Conservation (phyloP, 352 stramenopile species). For the Globisporangium emineosum region DNA sequence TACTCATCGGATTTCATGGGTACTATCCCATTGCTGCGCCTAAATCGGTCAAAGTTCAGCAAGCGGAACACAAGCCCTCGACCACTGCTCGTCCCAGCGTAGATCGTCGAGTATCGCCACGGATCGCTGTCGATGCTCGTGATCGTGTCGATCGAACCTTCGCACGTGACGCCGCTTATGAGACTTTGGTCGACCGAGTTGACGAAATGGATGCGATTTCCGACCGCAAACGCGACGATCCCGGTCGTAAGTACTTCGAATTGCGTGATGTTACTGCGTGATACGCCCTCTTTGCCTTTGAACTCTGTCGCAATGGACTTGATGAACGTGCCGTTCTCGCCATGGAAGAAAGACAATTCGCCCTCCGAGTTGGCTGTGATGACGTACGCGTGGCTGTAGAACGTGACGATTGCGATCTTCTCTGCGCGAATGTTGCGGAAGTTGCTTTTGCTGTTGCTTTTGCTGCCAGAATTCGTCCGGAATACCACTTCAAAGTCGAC, state of each 20-base stretch:
- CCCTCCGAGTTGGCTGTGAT: not conserved
- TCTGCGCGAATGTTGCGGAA: not conserved
- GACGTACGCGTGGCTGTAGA: constrained; percentile 18
- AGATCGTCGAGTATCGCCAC: constrained; percentile 27
- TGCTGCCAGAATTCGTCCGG: not conserved
- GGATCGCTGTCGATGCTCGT: constrained; percentile 30
- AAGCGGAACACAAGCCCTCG: constrained; percentile 30
- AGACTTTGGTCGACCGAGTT: constrained; percentile 20
- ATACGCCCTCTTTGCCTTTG: not conserved
- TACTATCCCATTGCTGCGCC: not conserved
- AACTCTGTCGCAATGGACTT: constrained; percentile 2
- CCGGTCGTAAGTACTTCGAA: constrained; percentile 23
- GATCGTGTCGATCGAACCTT: constrained; percentile 26
- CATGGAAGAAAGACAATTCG: constrained; percentile 18
- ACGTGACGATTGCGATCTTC: constrained; percentile 16
- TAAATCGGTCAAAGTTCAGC: constrained; percentile 20
- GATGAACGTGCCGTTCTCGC: constrained; percentile 20
- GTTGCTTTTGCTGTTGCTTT: not conserved
- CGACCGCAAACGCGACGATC: constrained; percentile 22
- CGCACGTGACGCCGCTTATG: constrained; percentile 20
- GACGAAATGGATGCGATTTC: constrained; percentile 29
- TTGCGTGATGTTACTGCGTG: constrained; percentile 8
- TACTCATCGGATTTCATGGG: not conserved
- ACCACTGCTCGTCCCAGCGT: constrained; percentile 27
- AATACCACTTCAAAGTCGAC: constrained; percentile 21